phyloP scores from a whole-genome alignment of 176 grass and related monocot genomes.

The Themeda triandra region DNA sequence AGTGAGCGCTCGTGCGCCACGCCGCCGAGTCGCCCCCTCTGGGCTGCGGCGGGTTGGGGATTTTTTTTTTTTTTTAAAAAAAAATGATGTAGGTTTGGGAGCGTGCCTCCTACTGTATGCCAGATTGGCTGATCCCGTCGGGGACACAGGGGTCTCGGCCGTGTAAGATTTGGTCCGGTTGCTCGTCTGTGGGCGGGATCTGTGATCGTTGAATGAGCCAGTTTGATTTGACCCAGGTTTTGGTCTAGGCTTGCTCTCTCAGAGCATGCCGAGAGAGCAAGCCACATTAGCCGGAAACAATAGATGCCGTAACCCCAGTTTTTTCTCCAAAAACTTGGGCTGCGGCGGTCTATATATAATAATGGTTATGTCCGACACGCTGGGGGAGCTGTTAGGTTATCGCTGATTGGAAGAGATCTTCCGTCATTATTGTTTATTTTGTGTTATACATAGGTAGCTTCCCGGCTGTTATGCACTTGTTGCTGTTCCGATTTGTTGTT shows the following conservation, averaged over 20 bases:
- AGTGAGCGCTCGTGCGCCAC: not conserved
- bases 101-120: not conserved
- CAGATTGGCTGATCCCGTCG: not conserved
- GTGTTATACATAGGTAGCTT: not conserved
- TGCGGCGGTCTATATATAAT: not conserved
- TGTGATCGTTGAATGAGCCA: not conserved
- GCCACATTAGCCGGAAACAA: not conserved
- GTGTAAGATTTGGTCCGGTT: not conserved
- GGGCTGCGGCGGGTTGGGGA: not conserved
- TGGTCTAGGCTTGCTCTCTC: not conserved
- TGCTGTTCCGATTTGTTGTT: not conserved
- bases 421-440: not conserved
- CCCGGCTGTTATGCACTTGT: not conserved
- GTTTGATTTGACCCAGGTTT: not conserved
- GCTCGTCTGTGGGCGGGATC: not conserved
- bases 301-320: not conserved
- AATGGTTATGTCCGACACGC: not conserved
- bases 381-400: not conserved
- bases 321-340: not conserved
- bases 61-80: too few species aligned
- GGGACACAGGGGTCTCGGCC: not conserved
- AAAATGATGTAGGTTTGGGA: not conserved
- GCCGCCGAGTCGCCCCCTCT: not conserved
- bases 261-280: not conserved
- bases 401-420: not conserved